These are phyloP conservation scores for Solioccasus polychromus DNA, from an alignment of 768 basidiomycete genomes.

Conservation along the genomic window DNA sequence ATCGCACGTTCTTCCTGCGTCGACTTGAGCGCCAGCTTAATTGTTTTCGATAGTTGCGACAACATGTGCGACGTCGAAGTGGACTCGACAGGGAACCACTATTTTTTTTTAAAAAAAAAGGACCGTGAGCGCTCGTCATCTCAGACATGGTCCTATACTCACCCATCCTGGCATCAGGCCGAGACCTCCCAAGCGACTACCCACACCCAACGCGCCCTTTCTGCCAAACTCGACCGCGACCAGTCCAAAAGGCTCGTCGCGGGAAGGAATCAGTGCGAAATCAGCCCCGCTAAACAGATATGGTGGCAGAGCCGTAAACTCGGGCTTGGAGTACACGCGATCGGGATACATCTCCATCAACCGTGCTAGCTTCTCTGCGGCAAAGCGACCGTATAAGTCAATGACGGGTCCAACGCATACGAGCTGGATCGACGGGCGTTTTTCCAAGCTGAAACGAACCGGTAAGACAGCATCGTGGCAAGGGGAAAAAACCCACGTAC, in stretches of 20 bases:
- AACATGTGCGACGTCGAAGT: slow-evolving; percentile 91
- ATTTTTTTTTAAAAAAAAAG: slow-evolving; percentile 1
- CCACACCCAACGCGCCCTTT: slow-evolving; percentile 95
- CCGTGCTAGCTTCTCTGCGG: slow-evolving; percentile 88
- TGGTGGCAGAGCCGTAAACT: slow-evolving; percentile 91
- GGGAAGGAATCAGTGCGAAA: slow-evolving; percentile 92
- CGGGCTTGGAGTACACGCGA: slow-evolving; percentile 93
- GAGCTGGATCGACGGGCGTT: slow-evolving; percentile 80
- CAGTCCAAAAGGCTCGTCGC: slow-evolving; percentile 94
- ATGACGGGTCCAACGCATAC: slow-evolving; percentile 93
- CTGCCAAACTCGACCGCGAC: slow-evolving; percentile 96
- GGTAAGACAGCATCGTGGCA: neutral
- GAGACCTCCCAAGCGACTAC: slow-evolving; percentile 89
- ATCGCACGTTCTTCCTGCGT: slow-evolving; percentile 89
- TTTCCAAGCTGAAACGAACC: slow-evolving; percentile 59
- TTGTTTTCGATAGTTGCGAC: slow-evolving; percentile 90
- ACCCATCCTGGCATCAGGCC: slow-evolving; percentile 99
- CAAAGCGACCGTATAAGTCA: slow-evolving; percentile 92
- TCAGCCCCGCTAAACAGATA: slow-evolving; percentile 94
- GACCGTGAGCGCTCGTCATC: neutral
- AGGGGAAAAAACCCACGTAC: slow-evolving; percentile 40
- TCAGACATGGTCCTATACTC: no score
- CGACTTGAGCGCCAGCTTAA: slow-evolving; percentile 91
- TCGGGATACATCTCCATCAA: slow-evolving; percentile 96
- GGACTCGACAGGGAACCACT: slow-evolving; percentile 98